Percentiles rank a stretch among this genome's conserved stretches.
These are phyloP conservation scores for Penicillium waksmanii DNA, from an alignment of 495 filamentous ascomycete species.

Conservation along the genomic window DNA sequence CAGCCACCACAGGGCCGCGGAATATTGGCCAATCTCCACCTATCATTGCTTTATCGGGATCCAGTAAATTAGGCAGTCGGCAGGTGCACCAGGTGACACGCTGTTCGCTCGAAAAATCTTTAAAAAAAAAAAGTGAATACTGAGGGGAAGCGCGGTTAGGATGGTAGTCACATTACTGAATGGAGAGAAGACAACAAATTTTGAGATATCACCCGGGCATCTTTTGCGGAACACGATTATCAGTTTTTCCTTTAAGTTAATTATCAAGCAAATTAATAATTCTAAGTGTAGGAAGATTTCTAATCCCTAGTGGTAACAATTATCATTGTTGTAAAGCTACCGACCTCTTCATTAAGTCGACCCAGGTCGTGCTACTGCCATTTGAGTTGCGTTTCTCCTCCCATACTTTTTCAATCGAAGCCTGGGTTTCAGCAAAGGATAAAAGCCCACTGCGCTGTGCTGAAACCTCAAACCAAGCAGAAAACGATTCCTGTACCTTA, in stretches of 20 bases:
- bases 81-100: background rate
- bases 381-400: conserved; percentile 15
- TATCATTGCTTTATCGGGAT: background rate
- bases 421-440: conserved; percentile 19
- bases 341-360: conserved; percentile 24
- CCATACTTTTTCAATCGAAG: conserved; percentile 23
- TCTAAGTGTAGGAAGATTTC: background rate
- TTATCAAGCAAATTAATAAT: background rate
- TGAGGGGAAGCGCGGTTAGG: background rate
- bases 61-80: background rate
- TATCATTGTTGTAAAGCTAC: conserved; percentile 8
- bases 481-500: conserved; percentile 25
- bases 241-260: background rate
- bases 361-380: conserved; percentile 24
- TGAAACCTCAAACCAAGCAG: conserved; percentile 29
- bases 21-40: background rate
- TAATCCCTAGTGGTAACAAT: background rate
- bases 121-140: background rate
- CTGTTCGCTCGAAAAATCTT: background rate
- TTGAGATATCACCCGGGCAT: no score
- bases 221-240: background rate
- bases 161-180: background rate
- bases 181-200: background rate
- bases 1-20: background rate
- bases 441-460: conserved; percentile 24